These are phyloP conservation scores for Cryptococcus jaspeensis DNA, from an alignment of 1,284 basidiomycete genomes.

Conservation along the genomic window DNA sequence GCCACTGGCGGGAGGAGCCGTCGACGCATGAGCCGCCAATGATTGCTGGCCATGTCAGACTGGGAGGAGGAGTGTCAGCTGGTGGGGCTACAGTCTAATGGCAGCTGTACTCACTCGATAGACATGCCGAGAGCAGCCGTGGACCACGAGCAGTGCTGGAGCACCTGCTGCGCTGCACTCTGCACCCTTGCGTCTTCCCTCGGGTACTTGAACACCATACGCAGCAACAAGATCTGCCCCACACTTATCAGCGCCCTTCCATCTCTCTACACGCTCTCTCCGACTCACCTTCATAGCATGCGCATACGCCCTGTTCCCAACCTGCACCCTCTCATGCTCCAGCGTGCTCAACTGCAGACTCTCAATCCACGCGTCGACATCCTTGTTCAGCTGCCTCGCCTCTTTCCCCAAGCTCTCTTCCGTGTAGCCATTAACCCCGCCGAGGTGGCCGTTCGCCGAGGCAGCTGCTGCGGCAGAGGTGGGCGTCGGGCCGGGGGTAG, in stretches of 20 bases:
- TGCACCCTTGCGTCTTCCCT: conserved; percentile 52
- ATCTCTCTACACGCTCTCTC: not conserved
- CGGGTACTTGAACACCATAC: conserved; percentile 53
- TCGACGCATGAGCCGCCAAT: conserved; percentile 55
- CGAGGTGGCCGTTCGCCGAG: conserved; percentile 5
- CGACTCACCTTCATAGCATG: conserved; percentile 51
- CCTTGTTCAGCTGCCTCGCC: conserved; percentile 39
- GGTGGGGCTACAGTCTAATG: not conserved
- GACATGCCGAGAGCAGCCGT: conserved; percentile 49
- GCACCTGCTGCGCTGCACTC: conserved; percentile 39
- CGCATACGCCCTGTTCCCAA: conserved; percentile 51
- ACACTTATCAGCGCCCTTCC: not conserved
- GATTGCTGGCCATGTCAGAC: conserved; percentile 55
- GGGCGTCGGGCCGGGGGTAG: not conserved
- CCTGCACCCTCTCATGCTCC: conserved; percentile 51
- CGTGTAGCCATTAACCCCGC: conserved; percentile 37
- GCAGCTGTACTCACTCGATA: conserved; percentile 44
- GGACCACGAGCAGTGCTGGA: conserved; percentile 45
- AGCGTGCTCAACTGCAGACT: conserved; percentile 37
- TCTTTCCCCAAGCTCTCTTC: conserved; percentile 28
- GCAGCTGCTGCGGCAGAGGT: not conserved
- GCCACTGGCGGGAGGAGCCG: conserved; percentile 49
- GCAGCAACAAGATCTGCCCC: conserved; percentile 55
- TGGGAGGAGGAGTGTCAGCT: conserved; percentile 17
- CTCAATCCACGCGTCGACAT: conserved; percentile 50